Base-by-base conservation (phyloP, 192 early-diverging fungal genomes). In the Thamnidium elegans region DNA sequence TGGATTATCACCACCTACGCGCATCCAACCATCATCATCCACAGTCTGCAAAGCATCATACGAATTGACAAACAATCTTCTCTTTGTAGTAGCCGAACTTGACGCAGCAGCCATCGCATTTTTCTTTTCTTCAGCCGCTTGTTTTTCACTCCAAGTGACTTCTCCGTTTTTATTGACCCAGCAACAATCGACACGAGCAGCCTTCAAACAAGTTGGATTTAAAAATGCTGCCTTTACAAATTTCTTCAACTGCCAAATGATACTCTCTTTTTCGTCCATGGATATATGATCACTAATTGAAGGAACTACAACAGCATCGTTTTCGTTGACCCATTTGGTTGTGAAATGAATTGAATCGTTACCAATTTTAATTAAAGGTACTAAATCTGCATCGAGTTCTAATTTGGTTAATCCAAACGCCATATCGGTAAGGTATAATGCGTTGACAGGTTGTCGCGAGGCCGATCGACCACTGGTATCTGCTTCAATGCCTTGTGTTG, bases 81-180 rank as follows among this genome's bases (percentile, higher is more conserved):
- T 59, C 21, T 59, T 59, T 2, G 32, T 42, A 19, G 43, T 56
- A 56, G 31, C 17, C 2, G 36, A 39, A 39, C 36, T 39, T 9
- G 36, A 39, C 5, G 7, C 9, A 39, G 36, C 36, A 48, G 46
- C 46, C 46, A 19, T 44, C 5, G 17, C 21, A 39, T 10, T 2
- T 5, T 6, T 45, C 19, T 10, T 45, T 45, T 23, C 21, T n/a
- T 19, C 9, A 26, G 32, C 58, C 36, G 19, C 54, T 15, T 14
- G 3, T 44, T 63, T 70, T 58, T 70, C 77, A 8, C 72, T 74
- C 66, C 81, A 79, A 5, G 75, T 72, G 0, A 85, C 69, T 32
- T 81, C 74, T 20, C 69, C 79, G 23, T 81, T 72, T 15, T 73
- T 65, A 50, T 85, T 82, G 8, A 85, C 74, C 84, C 84, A 85